phyloP scores from a whole-genome alignment of 768 basidiomycete species.

The Pleurotus platypus region DNA sequence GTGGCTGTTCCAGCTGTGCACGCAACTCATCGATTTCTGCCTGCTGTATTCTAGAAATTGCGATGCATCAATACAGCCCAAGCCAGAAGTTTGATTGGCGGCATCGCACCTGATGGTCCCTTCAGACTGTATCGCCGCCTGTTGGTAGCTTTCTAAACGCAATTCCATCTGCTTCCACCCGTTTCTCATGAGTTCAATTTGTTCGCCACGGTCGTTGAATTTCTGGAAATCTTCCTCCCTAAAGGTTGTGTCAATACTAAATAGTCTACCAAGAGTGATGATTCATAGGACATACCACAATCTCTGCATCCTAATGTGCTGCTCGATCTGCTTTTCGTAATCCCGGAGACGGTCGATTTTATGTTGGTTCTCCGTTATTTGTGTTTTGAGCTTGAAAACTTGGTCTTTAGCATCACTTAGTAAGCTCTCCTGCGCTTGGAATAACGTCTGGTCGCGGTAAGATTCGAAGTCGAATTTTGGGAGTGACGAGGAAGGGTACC shows the following conservation, averaged over 20 bases:
- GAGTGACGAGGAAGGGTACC: conserved; percentile 30
- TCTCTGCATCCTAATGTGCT: conserved; percentile 70
- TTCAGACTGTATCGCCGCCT: conserved; percentile 50
- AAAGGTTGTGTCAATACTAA: conserved; percentile 1
- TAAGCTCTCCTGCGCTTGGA: conserved; percentile 64
- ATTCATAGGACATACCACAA: conserved; percentile 58
- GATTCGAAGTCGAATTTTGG: background rate
- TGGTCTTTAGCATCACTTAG: conserved; percentile 66
- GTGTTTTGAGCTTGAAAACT: conserved; percentile 71
- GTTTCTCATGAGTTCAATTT: conserved; percentile 52
- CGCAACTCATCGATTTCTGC: conserved; percentile 63
- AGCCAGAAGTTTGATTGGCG: background rate
- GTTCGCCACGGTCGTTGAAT: conserved; percentile 61
- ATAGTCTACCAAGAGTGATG: background rate
- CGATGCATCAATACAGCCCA: background rate
- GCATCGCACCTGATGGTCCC: conserved; percentile 53
- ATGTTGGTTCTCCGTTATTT: conserved; percentile 72
- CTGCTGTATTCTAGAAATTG: conserved; percentile 42
- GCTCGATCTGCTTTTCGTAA: conserved; percentile 86
- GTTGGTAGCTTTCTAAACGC: conserved; percentile 55
- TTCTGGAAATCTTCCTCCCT: conserved; percentile 77
- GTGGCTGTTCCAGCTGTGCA: conserved; percentile 42
- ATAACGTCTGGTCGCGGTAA: conserved; percentile 45
- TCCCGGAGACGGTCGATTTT: conserved; percentile 80
- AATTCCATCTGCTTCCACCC: conserved; percentile 66